Evolutionary conservation across 306 rosid genomes (phyloP), one percentile per base, ranked within the genome.

Genomic region (Casuarina cunninghamiana): DNA sequence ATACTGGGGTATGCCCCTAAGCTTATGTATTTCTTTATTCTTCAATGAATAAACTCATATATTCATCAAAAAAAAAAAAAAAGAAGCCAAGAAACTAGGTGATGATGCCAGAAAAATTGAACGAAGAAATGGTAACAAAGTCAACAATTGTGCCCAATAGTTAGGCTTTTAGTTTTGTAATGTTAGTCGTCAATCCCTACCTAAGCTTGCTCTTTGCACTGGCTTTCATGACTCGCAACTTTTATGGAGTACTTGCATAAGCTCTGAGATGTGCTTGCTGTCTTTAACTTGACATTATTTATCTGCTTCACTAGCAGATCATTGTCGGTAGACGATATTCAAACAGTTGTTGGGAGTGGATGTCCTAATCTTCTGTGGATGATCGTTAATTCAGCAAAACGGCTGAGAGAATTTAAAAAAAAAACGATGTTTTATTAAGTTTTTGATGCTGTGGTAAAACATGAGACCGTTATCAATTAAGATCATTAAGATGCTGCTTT

Each of bases 341-440:
- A 85, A 86, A 79, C 75, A 51, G 77, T 96, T 68, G 98, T 90
- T 46, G 85, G 80, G 69, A 77, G 83, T 35, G 97, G 99, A 74
- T 96, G 99, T 80, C 98, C 99, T 78, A 91, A 87, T 85, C 74
- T 96, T 81, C 81, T 90, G 54, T 84, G 97, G 15, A 96, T 91
- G 82, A 84, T 85, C 77, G 96, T 93, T 79, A 96, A 93, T 83
- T 96, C 99, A 42, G 97, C 91, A n/a, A 96, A 96, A 85, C 82
- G 99, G 53, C 84, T 93, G 80, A 83, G 99, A 86, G 92, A 26
- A 26, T 26, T 26, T 26, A 26, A 26, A 26, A 26, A 26, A 26
- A 26, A 26, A 26, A 26, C 1, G 1, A 26, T 0, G 32, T 26
- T 26, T 26, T 26, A 26, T 26, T 26, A 26, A 26, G 32, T 26